Conservation (phyloP, 257 asterid genomes). For the Salvia rosmarinus region DNA sequence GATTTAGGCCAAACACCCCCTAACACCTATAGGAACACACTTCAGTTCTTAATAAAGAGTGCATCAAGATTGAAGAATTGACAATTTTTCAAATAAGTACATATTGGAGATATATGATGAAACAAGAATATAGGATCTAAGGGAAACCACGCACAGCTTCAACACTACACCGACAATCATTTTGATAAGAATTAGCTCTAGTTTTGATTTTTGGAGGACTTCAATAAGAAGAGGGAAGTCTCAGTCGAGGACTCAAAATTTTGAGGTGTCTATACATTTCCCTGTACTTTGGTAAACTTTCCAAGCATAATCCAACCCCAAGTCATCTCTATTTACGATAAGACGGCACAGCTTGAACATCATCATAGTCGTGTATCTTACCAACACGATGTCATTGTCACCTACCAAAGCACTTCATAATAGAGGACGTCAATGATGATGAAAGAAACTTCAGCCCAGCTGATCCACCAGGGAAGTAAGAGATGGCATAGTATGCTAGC, state of each 20-base stretch:
- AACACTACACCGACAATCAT: neutral
- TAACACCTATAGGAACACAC: no score
- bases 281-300: neutral
- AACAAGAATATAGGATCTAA: neutral
- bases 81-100: no score
- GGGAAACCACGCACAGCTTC: no score
- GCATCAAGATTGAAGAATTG: neutral
- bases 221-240: neutral
- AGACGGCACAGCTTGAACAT: neutral
- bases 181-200: neutral
- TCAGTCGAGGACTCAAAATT: neutral
- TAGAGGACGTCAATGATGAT: constrained; percentile 72
- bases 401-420: constrained; percentile 77
- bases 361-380: neutral
- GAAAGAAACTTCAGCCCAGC: constrained; percentile 83
- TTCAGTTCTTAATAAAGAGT: no score
- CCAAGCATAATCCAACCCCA: constrained; percentile 1
- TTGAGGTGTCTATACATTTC: neutral
- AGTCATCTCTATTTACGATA: neutral
- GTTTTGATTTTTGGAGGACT: neutral
- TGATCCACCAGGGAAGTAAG: constrained; percentile 97
- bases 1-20: no score
- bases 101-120: neutral
- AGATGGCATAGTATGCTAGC: constrained; percentile 77
- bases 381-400: constrained; percentile 39